Percentiles rank a stretch among this genome's conserved stretches.
phyloP scores from a whole-genome alignment of 1,284 basidiomycete genomes.

The Inonotus hispidus region DNA sequence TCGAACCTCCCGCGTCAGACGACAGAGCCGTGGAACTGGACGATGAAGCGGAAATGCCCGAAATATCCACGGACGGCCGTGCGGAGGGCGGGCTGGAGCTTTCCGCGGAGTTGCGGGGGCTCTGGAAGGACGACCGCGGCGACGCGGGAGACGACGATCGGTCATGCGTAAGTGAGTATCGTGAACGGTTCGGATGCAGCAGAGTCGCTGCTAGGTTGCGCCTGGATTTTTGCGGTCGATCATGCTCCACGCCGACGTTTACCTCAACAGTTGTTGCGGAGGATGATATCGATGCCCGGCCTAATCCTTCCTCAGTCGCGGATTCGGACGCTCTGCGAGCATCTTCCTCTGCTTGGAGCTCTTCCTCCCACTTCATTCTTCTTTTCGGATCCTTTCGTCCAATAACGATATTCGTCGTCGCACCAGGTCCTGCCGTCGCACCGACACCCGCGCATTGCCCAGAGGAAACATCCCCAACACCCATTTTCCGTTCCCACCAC shows the following conservation, averaged over 20 bases:
- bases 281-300: not conserved
- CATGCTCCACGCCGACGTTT: not conserved
- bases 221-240: slow-evolving; percentile 21
- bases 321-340: slow-evolving; percentile 21
- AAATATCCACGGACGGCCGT: not conserved
- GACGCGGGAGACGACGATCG: slow-evolving; percentile 22
- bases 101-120: slow-evolving; percentile 27
- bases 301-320: slow-evolving; percentile 5
- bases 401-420: slow-evolving; percentile 16
- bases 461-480: slow-evolving; percentile 51
- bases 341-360: slow-evolving; percentile 13
- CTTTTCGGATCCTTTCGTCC: slow-evolving; percentile 15
- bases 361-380: slow-evolving; percentile 20
- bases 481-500: slow-evolving; percentile 74
- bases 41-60: not conserved
- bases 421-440: slow-evolving; percentile 18
- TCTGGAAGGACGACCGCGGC: slow-evolving; percentile 34
- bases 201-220: slow-evolving; percentile 24
- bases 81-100: not conserved
- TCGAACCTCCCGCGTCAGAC: too few relatives aligned
- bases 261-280: not conserved
- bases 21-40: not conserved
- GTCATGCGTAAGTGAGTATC: not conserved
- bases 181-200: slow-evolving; percentile 23
- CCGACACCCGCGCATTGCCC: slow-evolving; percentile 24